Evolutionary conservation across 306 rosid species (phyloP).

Genomic region (Dalbergia cochinchinensis): DNA sequence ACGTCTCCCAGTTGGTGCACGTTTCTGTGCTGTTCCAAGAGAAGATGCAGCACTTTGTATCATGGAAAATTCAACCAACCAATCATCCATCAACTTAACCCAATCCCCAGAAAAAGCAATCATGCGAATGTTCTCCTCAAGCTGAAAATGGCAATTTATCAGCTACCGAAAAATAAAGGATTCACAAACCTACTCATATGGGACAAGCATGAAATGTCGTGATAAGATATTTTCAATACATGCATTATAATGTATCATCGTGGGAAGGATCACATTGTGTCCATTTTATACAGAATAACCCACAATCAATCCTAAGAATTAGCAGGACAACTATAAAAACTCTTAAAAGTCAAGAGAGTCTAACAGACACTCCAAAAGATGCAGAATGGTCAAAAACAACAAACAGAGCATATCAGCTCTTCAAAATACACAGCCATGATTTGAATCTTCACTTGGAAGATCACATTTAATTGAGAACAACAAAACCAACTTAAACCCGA

Average conservation of each 20-base stretch:
- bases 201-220: constrained; percentile 35
- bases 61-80: constrained; percentile 64
- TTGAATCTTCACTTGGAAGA: background rate
- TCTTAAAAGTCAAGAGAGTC: background rate
- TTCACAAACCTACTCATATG: constrained; percentile 21
- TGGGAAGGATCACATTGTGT: constrained; percentile 27
- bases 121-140: constrained; percentile 75
- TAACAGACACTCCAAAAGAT: constrained; percentile 26
- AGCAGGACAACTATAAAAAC: background rate
- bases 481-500: constrained; percentile 20
- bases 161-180: constrained; percentile 39
- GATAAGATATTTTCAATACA: constrained; percentile 13
- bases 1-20: constrained; percentile 75
- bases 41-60: constrained; percentile 66
- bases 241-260: constrained; percentile 16
- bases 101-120: constrained; percentile 83
- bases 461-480: constrained; percentile 5
- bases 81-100: constrained; percentile 87
- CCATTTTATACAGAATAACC: background rate
- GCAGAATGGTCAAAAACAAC: background rate
- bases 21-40: constrained; percentile 73
- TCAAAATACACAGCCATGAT: background rate
- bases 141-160: constrained; percentile 65
- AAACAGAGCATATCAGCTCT: constrained; percentile 15
- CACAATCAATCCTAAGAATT: constrained; percentile 1